Base-by-base conservation (phyloP, 2,329 filamentous ascomycete species). In the Tolypocladium ophioglossoides region DNA sequence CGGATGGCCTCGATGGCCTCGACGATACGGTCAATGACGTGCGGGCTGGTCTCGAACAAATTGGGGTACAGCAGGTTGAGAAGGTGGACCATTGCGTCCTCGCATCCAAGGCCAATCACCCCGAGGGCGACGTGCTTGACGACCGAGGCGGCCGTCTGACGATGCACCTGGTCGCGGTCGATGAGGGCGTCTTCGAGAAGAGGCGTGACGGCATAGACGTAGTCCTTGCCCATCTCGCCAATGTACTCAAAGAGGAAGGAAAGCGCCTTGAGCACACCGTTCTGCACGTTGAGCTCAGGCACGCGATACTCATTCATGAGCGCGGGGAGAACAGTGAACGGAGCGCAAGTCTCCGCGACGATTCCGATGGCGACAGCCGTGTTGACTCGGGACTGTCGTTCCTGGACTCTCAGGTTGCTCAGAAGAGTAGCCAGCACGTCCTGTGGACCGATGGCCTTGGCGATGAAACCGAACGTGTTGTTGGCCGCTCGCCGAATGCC, bases 221-320 rank as follows among this genome's bases (percentile, higher is more conserved):
- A 99, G 72, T 99, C 94, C 74, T 97, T 99, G 59, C 91, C 90
- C 94, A 99, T 97, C 72, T 99, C 94, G 59, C 94, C 94, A 69
- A 99, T 99, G 73, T 99, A 99, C 68, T 99, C 94, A 67, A 97
- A 99, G 57, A 99, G 79, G 79, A 99, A 99, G 8, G 89, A 95
- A 52, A 99, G 80, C 6, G 91, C 91, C 71, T 99, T 99, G 67
- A 99, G 84, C 37, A 99, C 94, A 74, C 94, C 94, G 63, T 99
- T 99, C 70, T 99, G 94, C 30, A 99, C 94, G 68, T 99, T 99
- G 61, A 99, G 85, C 72, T 99, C 94, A 0, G 94, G 94, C 10
- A 99, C 94, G 53, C 94, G 87, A 72, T 99, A 99, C 71, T 99
- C 94, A 74, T 99, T 99, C 95, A 99, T 99, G 57, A 99, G 77